A percentile compares a stretch with the other conserved stretches of the same genome.
phyloP scores from a whole-genome alignment of 768 basidiomycete species.

The Pseudohyphozyma bogoriensis region DNA sequence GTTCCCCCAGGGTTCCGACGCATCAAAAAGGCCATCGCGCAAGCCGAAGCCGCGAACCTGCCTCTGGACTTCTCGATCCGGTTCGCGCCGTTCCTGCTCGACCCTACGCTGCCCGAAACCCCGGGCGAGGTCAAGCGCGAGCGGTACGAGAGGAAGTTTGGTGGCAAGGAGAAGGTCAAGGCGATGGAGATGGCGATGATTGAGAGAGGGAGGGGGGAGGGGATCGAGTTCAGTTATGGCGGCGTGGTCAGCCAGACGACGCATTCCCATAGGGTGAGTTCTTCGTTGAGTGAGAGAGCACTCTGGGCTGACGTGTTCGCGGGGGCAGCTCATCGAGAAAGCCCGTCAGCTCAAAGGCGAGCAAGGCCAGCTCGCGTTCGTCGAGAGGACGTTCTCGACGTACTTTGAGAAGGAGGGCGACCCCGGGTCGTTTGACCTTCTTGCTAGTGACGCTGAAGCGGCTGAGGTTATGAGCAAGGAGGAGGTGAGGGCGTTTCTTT shows the following conservation, averaged over 20 bases:
- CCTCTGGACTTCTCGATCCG: slow-evolving; percentile 17
- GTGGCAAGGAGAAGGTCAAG: slow-evolving; percentile 20
- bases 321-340: slow-evolving; percentile 59
- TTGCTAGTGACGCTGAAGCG: slow-evolving; percentile 52
- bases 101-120: slow-evolving; percentile 23
- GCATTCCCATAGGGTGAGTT: slow-evolving; percentile 58
- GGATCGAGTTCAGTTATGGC: slow-evolving; percentile 35
- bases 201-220: not conserved
- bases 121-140: slow-evolving; percentile 26
- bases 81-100: slow-evolving; percentile 30
- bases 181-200: slow-evolving; percentile 27
- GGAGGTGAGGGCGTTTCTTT: slow-evolving; percentile 37
- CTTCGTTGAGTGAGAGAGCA: too few species aligned
- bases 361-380: slow-evolving; percentile 49
- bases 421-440: slow-evolving; percentile 50
- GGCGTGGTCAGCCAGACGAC: slow-evolving; percentile 59
- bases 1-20: slow-evolving; percentile 23
- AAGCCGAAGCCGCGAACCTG: slow-evolving; percentile 9
- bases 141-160: slow-evolving; percentile 28
- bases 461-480: slow-evolving; percentile 51
- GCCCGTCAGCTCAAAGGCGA: slow-evolving; percentile 57
- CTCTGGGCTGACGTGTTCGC: too few species aligned
- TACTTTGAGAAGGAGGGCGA: slow-evolving; percentile 58
- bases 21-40: slow-evolving; percentile 19
- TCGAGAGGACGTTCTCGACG: slow-evolving; percentile 49